Evolutionary conservation across 2,329 filamentous ascomycete genomes (phyloP), one percentile per base, ranked within the genome.

Genomic region (Dendrostoma leiphaemia): DNA sequence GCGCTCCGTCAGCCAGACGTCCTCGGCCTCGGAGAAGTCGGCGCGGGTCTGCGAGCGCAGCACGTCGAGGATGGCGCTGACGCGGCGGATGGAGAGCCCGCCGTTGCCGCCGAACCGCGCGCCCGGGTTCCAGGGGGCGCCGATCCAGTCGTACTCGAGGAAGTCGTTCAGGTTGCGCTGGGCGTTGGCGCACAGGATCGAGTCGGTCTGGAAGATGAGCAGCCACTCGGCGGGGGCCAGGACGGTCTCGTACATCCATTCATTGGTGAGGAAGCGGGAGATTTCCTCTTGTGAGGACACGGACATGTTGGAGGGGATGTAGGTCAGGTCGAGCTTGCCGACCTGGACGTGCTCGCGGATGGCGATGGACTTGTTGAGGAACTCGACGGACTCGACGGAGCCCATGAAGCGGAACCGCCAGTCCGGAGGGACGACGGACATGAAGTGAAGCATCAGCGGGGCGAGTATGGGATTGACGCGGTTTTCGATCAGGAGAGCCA

Each of bases 321-420:
- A 69, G 61, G 75, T 68, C 45, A 83, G 64, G 61, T 80, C 77
- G 46, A 81, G 67, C 65, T 81, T 82, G 24, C 79, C 79, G 38
- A 74, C 71, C 21, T 71, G 68, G 60, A 77, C 72, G 61, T 80
- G 78, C 57, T 77, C 71, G 61, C 76, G 73, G 46, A 77, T 74
- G 23, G 77, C 73, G 49, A 72, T 73, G 53, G 74, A 72, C 45
- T 56, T 53, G 45, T 56, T 56, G 38, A 56, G 40, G 56, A 43
- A 45, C 48, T 58, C 52, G 52, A 58, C 56, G 1, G 56, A 55
- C 60, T 73, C 66, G 31, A 73, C 70, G 29, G 78, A 76, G 48
- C 79, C 78, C 58, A 81, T 71, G 62, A 81, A 80, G 57, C 78
- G 63, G 63, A 81, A 80, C 41, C 73, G 74, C 79, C 79, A 82